A percentile compares a stretch with the other conserved stretches of the same genome.
Conservation (phyloP, 2,329 filamentous ascomycete genomes). For the Claviceps sp. region DNA sequence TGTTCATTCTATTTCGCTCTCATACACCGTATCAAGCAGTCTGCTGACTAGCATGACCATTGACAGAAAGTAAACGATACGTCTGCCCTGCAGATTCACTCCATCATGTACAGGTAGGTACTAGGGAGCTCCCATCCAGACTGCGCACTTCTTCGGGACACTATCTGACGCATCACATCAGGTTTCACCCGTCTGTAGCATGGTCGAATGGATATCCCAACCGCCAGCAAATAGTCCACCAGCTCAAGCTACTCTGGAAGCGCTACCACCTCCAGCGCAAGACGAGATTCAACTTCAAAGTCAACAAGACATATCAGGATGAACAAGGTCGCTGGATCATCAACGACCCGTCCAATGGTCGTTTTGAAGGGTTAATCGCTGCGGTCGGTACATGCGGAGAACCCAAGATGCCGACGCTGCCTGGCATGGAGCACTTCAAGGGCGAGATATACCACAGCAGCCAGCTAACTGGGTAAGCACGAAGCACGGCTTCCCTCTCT, state of each 20-base stretch:
- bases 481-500: constrained; percentile 1
- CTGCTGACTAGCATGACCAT: not conserved
- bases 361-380: constrained; percentile 66
- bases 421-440: constrained; percentile 58
- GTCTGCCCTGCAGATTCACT: constrained; percentile 72
- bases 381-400: constrained; percentile 73
- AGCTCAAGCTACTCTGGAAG: constrained; percentile 62
- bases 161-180: not conserved
- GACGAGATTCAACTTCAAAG: constrained; percentile 58
- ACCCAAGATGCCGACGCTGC: constrained; percentile 57
- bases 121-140: too few species aligned
- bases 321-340: constrained; percentile 61
- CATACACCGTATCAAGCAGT: too few species aligned
- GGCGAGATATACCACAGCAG: constrained; percentile 66
- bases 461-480: constrained; percentile 45
- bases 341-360: constrained; percentile 56
- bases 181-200: constrained; percentile 64
- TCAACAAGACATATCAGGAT: constrained; percentile 58
- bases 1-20: too few species aligned
- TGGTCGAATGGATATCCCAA: constrained; percentile 69
- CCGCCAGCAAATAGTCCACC: constrained; percentile 59
- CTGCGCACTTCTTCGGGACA: too few species aligned
- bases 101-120: constrained; percentile 58
- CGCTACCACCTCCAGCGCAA: constrained; percentile 56
- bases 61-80: constrained; percentile 64